Evolutionary conservation across 495 filamentous ascomycete genomes (phyloP).

Genomic region (Penicillium subrubescens): DNA sequence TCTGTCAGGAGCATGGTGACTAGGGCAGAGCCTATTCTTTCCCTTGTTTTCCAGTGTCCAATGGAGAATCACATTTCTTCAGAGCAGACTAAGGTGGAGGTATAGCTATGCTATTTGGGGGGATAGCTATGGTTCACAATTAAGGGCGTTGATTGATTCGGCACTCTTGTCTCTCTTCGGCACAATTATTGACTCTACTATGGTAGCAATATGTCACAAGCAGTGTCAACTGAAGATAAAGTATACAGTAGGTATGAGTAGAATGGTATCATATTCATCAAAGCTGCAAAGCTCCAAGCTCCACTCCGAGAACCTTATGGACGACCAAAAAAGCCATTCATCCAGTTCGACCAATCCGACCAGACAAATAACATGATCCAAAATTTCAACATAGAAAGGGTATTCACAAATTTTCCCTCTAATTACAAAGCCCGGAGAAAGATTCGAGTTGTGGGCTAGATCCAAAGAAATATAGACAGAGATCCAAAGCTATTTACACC

Average conservation of each 20-base stretch:
- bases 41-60: no score
- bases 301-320: background rate
- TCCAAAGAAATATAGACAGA: background rate
- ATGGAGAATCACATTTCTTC: no score
- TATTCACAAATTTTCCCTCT: background rate
- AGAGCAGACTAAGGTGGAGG: no score
- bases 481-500: constrained; percentile 49
- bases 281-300: constrained; percentile 14
- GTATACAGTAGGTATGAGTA: background rate
- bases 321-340: constrained; percentile 11
- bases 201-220: no score
- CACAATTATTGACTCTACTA: no score
- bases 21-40: no score
- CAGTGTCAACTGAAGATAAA: background rate
- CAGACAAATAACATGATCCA: constrained; percentile 1
- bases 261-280: constrained; percentile 27
- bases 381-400: background rate
- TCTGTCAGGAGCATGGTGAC: no score
- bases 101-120: no score
- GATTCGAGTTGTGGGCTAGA: background rate
- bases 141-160: no score
- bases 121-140: no score
- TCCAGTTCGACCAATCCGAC: background rate
- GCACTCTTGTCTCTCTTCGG: no score
- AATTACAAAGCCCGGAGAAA: background rate